phyloP scores from a whole-genome alignment of 2,329 filamentous ascomycete species.

The Fusarium citri region DNA sequence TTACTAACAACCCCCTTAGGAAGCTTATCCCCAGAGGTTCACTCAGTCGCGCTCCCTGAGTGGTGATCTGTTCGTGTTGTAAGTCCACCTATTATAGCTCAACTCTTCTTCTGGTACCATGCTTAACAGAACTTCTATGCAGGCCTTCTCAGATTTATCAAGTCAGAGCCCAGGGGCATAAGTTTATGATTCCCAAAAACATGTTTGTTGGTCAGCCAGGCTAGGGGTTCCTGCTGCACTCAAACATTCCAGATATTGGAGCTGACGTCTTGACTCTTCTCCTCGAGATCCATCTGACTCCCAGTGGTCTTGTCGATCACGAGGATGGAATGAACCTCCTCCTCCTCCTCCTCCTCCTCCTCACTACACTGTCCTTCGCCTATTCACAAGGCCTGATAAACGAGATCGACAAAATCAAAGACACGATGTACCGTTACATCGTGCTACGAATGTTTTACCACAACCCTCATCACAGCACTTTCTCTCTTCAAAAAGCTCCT shows the following conservation, averaged over 20 bases:
- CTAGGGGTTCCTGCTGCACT: conserved; percentile 19
- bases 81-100: background rate
- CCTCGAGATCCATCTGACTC: conserved; percentile 26
- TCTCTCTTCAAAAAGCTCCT: conserved; percentile 6
- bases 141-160: background rate
- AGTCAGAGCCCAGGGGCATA: background rate
- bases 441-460: conserved; percentile 36
- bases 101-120: accelerated
- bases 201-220: conserved; percentile 4
- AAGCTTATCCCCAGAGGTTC: background rate
- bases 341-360: conserved; percentile 41
- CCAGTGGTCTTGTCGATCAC: conserved; percentile 32
- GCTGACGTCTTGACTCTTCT: conserved; percentile 41
- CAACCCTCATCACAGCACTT: conserved; percentile 25
- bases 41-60: background rate
- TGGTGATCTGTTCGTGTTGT: conserved; percentile 3
- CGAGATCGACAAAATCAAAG: conserved; percentile 35
- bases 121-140: background rate
- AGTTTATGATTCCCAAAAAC: conserved; percentile 6
- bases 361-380: conserved; percentile 29
- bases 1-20: background rate
- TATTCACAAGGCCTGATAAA: conserved; percentile 25
- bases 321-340: conserved; percentile 42
- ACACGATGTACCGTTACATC: conserved; percentile 41
- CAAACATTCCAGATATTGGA: conserved; percentile 6